phyloP scores from a whole-genome alignment of 2,329 filamentous ascomycete genomes.

The Thyridium curvatum region DNA sequence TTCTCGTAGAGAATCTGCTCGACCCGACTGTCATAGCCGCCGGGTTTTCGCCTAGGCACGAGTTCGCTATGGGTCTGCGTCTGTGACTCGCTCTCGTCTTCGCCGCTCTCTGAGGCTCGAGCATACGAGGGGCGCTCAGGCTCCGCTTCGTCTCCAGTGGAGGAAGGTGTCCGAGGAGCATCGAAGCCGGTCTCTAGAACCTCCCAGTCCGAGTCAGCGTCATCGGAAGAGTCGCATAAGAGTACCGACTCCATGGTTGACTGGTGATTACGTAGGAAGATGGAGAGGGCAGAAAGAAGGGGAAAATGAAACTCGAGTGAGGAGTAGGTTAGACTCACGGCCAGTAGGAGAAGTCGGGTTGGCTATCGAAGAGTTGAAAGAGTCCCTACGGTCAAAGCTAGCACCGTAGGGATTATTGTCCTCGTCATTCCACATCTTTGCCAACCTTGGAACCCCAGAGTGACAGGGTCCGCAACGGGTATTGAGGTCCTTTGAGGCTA shows the following conservation, averaged over 20 bases:
- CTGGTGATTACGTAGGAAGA: slow-evolving; percentile 8
- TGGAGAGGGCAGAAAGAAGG: slow-evolving; percentile 1
- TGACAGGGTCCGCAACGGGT: too few relatives aligned
- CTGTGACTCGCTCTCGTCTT: slow-evolving; percentile 33
- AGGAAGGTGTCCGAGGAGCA: slow-evolving; percentile 64
- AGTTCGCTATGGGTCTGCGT: slow-evolving; percentile 31
- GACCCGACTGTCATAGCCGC: slow-evolving; percentile 88
- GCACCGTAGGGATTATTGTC: slow-evolving; percentile 95
- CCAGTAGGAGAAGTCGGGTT: slow-evolving; percentile 58
- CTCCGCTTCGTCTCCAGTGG: slow-evolving; percentile 61
- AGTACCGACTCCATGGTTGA: slow-evolving; percentile 29
- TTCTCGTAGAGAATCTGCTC: slow-evolving; percentile 98
- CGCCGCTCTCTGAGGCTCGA: slow-evolving; percentile 25
- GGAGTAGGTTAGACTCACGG: slow-evolving; percentile 47
- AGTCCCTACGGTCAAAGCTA: slow-evolving; percentile 84
- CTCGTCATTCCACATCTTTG: slow-evolving; percentile 97
- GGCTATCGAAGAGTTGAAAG: slow-evolving; percentile 61
- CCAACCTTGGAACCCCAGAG: not conserved
- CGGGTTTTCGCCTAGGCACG: slow-evolving; percentile 63
- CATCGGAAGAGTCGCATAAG: slow-evolving; percentile 25
- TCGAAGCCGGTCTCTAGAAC: slow-evolving; percentile 52
- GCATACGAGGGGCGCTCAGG: slow-evolving; percentile 27
- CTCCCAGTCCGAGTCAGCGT: slow-evolving; percentile 39
- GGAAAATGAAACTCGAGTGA: slow-evolving; percentile 3
- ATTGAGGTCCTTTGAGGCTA: too few relatives aligned